Conservation (phyloP, 331 rosid species). For the Pyrus hybrid region DNA sequence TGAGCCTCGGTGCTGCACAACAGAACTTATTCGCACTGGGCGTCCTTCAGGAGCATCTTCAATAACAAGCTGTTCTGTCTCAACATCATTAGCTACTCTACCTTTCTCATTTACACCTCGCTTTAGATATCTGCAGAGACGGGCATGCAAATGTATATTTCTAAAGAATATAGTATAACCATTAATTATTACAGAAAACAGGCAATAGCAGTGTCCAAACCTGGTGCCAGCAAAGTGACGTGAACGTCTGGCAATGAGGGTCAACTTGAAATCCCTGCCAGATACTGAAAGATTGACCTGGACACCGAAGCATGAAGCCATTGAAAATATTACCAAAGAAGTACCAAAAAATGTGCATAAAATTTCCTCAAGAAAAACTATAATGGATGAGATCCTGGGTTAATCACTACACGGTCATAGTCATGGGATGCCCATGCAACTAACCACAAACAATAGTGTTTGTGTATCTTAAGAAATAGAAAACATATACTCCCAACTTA, state of each 20-base stretch:
- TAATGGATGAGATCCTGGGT: constrained; percentile 5
- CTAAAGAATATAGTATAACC: constrained; percentile 11
- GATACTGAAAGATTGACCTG: constrained; percentile 73
- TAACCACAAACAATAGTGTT: neutral
- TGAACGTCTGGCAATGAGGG: constrained; percentile 86
- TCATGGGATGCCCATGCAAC: neutral
- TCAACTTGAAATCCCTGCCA: constrained; percentile 55
- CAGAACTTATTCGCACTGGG: constrained; percentile 76
- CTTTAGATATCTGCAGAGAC: constrained; percentile 65
- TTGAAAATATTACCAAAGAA: neutral
- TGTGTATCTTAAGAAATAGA: neutral
- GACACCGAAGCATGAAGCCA: constrained; percentile 21
- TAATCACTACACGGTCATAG: constrained; percentile 1
- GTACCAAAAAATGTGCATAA: neutral
- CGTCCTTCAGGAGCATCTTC: constrained; percentile 49
- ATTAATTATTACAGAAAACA: constrained; percentile 9
- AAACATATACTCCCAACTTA: neutral
- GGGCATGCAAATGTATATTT: constrained; percentile 3
- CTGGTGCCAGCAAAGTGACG: constrained; percentile 98
- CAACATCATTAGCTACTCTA: constrained; percentile 97
- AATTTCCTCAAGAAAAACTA: neutral
- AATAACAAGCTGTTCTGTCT: constrained; percentile 85
- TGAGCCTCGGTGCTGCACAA: constrained; percentile 89
- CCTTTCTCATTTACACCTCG: constrained; percentile 95
- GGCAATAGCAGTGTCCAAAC: constrained; percentile 26